A percentile compares a stretch with the other conserved stretches of the same genome.
Evolutionary conservation across 1,139 yeast genomes (phyloP).

Genomic region (Suhomyces wounanorum): DNA sequence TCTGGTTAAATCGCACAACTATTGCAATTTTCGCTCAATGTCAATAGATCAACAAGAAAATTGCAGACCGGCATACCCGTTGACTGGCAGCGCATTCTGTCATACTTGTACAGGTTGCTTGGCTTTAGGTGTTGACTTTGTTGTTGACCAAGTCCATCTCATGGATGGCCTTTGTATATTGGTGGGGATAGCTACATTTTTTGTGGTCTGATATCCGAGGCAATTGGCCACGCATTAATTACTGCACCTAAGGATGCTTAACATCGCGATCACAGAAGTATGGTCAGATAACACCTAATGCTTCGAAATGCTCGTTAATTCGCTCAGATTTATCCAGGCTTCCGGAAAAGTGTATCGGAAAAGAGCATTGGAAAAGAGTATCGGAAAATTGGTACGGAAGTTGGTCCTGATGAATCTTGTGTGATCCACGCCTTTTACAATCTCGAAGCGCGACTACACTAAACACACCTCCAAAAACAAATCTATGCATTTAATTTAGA

Average conservation of each 20-base stretch:
- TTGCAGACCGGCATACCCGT: neutral
- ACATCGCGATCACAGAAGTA: too few relatives aligned
- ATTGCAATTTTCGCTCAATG: neutral
- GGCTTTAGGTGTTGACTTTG: neutral
- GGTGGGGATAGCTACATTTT: too few relatives aligned
- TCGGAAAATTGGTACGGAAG: neutral
- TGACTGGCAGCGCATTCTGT: neutral
- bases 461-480: conserved; percentile 6
- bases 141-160: neutral
- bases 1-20: neutral
- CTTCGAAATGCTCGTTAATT: too few relatives aligned
- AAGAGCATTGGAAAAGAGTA: too few relatives aligned
- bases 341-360: too few relatives aligned
- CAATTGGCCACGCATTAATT: too few relatives aligned
- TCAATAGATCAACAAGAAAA: neutral
- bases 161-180: too few relatives aligned
- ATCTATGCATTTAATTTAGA: neutral
- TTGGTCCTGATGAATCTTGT: neutral
- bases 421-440: neutral
- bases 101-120: neutral
- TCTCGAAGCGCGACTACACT: neutral
- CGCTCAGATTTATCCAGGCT: too few relatives aligned
- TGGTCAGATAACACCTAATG: too few relatives aligned
- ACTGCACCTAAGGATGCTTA: too few relatives aligned
- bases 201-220: too few relatives aligned